Evolutionary conservation across 2,329 filamentous ascomycete species (phyloP), one percentile per base, ranked within the genome.

Genomic region (Colletotrichum incanum): DNA sequence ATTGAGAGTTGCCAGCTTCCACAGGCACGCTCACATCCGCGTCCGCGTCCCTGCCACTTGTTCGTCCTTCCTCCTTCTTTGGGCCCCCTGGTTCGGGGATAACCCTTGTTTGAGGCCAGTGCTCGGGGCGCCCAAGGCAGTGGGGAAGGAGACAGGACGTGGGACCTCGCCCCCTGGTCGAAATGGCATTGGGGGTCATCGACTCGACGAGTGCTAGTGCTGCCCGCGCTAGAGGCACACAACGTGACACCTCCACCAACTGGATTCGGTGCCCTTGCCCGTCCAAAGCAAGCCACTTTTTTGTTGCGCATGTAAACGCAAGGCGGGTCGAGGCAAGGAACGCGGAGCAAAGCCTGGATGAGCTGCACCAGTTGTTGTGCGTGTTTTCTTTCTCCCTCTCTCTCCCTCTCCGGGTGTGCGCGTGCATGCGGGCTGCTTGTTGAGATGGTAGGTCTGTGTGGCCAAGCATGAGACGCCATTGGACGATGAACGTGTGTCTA

Each of bases 101-200:
- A 23, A 54, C 60, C 69, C 69, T 64, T 69, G 65, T 72, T 69
- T 64, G 59, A 69, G 69, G 65, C 41, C 69, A 72, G 47, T 72
- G 69, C 69, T 64, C 50, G 68, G 65, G 56, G 50, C 52, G 65
- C 50, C 52, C 43, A 37, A 47, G 31, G 41, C 20, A 37, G 67
- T 69, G 60, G 67, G 62, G 67, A 59, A 66, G 50, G 62, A 26
- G 54, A 59, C 50, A 39, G 45, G 7, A 60, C 49, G 62, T 59
- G 67, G 63, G 9, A 31, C 26, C 31, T 12, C 20, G 41, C 56
- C 45, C n/a, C 31, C 20, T 37, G 52, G 20, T 65, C 23, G 34
- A 50, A 63, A 52, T 49, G 34, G 59, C 23, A 54, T 60, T 66
- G 67, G 62, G 61, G 61, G 45, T 37, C 28, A 28, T 23, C 18